These are phyloP conservation scores for Zygosaccharomyces gambellarensis DNA, from an alignment of 805 yeast species.

Conservation along the genomic window DNA sequence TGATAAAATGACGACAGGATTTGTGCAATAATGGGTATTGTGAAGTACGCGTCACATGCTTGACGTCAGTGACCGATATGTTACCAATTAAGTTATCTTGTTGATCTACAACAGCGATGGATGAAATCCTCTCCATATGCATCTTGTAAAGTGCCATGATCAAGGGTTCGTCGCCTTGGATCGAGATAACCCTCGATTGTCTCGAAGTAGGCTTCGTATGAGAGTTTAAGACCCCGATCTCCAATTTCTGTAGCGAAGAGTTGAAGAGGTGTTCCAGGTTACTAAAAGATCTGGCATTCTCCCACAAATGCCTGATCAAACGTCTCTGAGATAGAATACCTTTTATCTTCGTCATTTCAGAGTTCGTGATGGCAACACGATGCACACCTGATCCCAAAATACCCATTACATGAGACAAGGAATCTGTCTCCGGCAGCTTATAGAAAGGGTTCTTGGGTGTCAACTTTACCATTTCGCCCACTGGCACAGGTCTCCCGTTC, in stretches of 20 bases:
- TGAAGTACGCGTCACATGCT: conserved; percentile 79
- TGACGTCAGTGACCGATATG: conserved; percentile 91
- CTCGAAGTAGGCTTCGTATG: conserved; percentile 36
- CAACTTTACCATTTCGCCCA: conserved; percentile 75
- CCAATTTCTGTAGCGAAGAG: conserved; percentile 62
- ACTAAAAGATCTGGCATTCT: conserved; percentile 82
- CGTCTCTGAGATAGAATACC: conserved; percentile 92
- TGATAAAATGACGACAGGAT: conserved; percentile 81
- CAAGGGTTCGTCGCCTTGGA: conserved; percentile 80
- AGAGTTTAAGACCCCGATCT: conserved; percentile 58
- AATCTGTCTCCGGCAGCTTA: conserved; percentile 65
- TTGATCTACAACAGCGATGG: conserved; percentile 87
- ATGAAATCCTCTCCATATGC: conserved; percentile 79
- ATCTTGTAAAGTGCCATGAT: conserved; percentile 82
- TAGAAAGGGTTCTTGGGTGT: conserved; percentile 87
- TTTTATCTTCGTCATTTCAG: conserved; percentile 50
- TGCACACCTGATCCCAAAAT: conserved; percentile 94
- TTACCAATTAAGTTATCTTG: conserved; percentile 76
- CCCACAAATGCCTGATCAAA: conserved; percentile 81
- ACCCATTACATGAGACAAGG: conserved; percentile 71
- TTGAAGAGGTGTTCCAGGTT: conserved; percentile 70
- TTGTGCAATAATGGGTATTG: conserved; percentile 78
- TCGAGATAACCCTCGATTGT: conserved; percentile 61
- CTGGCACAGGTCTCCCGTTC: conserved; percentile 86
- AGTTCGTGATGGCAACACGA: conserved; percentile 74